Conservation (phyloP, 1,284 basidiomycete genomes). For the Trichosporon faecale region DNA sequence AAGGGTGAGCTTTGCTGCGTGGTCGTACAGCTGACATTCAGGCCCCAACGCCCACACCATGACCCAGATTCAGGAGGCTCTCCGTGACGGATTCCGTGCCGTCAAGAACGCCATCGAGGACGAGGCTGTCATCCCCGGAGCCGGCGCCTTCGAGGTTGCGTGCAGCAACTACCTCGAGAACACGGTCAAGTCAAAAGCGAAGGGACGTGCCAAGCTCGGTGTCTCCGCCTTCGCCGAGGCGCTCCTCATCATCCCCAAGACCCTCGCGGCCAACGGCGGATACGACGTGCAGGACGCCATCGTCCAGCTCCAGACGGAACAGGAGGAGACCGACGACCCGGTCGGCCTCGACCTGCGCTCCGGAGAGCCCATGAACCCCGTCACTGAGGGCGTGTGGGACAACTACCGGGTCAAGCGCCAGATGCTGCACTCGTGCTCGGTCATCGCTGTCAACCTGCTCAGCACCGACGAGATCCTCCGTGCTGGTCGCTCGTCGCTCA, state of each 20-base stretch:
- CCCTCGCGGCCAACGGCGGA: conserved; percentile 91
- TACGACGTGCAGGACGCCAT: conserved; percentile 97
- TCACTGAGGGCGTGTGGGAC: conserved; percentile 95
- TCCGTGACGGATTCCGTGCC: conserved; percentile 91
- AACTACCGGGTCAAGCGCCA: conserved; percentile 98
- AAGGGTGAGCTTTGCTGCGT: conserved; percentile 61
- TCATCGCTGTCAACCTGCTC: conserved; percentile 93
- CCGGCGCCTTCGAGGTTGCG: conserved; percentile 96
- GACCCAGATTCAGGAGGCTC: conserved; percentile 92
- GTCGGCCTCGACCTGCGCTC: conserved; percentile 90
- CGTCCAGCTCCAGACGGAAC: conserved; percentile 84
- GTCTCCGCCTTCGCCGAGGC: conserved; percentile 97
- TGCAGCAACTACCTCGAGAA: conserved; percentile 73
- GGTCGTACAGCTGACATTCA: conserved; percentile 26
- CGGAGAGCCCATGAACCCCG: conserved; percentile 95
- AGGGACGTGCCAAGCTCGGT: conserved; percentile 96
- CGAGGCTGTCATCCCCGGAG: conserved; percentile 81
- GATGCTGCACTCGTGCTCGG: conserved; percentile 96
- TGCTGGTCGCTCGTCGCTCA: conserved; percentile 77
- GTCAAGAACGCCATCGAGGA: conserved; percentile 98
- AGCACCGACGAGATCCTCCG: conserved; percentile 94
- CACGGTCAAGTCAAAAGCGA: conserved; percentile 80
- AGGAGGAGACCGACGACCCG: conserved; percentile 83
- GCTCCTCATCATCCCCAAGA: conserved; percentile 92
- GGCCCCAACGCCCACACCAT: conserved; percentile 95